These are phyloP conservation scores for Lecanicillium sp. DNA, from an alignment of 2,329 filamentous ascomycete genomes.

Conservation along the genomic window DNA sequence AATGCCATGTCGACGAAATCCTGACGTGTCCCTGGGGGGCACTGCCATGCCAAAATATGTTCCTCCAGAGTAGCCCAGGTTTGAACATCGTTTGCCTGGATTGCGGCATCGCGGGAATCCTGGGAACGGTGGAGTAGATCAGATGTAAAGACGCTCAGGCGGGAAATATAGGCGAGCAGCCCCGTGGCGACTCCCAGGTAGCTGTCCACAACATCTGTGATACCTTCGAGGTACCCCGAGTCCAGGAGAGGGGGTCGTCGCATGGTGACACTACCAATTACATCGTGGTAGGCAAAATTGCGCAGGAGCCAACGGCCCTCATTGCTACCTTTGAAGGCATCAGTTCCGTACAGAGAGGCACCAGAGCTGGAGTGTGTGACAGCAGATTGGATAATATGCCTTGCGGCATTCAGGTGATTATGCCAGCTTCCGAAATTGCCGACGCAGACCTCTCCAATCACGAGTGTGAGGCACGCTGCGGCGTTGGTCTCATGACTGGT, in stretches of 20 bases:
- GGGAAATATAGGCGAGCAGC: slow-evolving; percentile 7
- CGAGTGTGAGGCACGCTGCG: slow-evolving; percentile 10
- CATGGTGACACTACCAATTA: slow-evolving; percentile 6
- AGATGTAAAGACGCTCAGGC: no score
- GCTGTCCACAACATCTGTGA: slow-evolving; percentile 11
- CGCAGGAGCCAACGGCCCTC: slow-evolving; percentile 13
- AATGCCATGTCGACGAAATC: no score
- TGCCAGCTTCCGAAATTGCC: slow-evolving; percentile 8
- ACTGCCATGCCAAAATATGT: no score
- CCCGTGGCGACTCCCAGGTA: slow-evolving; percentile 12
- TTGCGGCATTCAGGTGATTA: slow-evolving; percentile 10
- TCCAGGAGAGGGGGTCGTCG: slow-evolving; percentile 9
- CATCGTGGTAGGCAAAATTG: slow-evolving; percentile 14
- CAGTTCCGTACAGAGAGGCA: slow-evolving; percentile 3
- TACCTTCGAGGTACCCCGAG: slow-evolving; percentile 9
- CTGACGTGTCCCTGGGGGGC: no score
- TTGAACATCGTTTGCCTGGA: no score
- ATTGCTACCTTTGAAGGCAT: slow-evolving; percentile 6
- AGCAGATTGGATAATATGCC: slow-evolving; percentile 10
- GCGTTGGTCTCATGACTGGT: slow-evolving; percentile 11
- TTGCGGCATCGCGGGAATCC: no score
- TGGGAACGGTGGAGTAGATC: no score
- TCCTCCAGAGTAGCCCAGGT: no score
- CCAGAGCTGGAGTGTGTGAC: slow-evolving; percentile 1
- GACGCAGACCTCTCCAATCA: slow-evolving; percentile 9